A percentile compares a stretch with the other conserved stretches of the same genome.
phyloP scores from a whole-genome alignment of 1,139 yeast genomes.

The Blastobotrys petasosporus region DNA sequence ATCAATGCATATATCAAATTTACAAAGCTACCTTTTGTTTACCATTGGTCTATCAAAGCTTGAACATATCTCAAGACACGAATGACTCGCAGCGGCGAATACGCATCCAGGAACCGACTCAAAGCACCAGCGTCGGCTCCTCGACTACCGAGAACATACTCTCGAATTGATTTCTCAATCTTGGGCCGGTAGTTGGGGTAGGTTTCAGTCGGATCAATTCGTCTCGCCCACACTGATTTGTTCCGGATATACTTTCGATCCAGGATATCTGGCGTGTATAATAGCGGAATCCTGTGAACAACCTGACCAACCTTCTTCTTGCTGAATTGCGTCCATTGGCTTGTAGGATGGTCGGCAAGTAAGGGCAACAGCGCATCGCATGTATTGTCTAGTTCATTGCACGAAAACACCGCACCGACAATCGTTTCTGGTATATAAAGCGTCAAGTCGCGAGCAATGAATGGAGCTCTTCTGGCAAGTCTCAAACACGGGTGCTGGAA shows the following conservation, averaged over 20 bases:
- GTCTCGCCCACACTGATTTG: neutral
- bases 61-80: conserved; percentile 3
- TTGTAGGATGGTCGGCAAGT: conserved; percentile 5
- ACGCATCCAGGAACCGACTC: neutral
- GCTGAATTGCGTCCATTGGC: conserved; percentile 6
- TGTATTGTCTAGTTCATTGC: neutral
- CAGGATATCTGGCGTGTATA: conserved; percentile 12
- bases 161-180: neutral
- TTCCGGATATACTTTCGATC: conserved; percentile 3
- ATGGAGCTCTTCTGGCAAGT: conserved; percentile 10
- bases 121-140: conserved; percentile 1
- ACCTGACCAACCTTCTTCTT: neutral
- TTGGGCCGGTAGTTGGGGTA: conserved; percentile 2
- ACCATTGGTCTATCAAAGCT: conserved; percentile 6
- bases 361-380: conserved; percentile 10
- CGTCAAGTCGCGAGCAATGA: conserved; percentile 5
- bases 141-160: neutral
- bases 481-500: neutral
- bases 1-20: no score
- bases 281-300: conserved; percentile 7
- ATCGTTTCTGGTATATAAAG: conserved; percentile 8
- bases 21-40: no score
- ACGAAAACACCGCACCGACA: conserved; percentile 9
- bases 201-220: conserved; percentile 1
- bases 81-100: conserved; percentile 5